Evolutionary conservation across 768 basidiomycete species (phyloP).

Genomic region (Terana coerulea): DNA sequence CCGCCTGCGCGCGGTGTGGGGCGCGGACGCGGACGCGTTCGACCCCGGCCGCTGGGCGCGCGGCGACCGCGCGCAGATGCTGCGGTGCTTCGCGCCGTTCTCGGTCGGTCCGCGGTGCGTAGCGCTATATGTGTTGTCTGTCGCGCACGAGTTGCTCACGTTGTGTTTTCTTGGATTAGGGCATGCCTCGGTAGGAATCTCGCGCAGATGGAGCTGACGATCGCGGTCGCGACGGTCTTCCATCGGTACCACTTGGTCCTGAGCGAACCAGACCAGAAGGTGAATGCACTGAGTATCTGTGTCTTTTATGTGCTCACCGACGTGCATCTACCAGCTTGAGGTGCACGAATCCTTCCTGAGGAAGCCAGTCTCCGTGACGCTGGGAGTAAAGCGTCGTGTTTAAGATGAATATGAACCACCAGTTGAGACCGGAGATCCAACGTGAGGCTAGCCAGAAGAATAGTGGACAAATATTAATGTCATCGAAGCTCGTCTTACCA

Average conservation of each 20-base stretch:
- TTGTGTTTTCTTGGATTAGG: no score
- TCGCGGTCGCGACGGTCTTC: constrained; percentile 9
- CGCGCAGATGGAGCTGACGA: constrained; percentile 6
- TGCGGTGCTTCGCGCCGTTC: constrained; percentile 14
- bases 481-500: no score
- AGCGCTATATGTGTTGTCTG: no score
- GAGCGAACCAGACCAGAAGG: not conserved
- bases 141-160: no score
- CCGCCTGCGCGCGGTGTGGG: constrained; percentile 25
- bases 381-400: no score
- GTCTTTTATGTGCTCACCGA: no score
- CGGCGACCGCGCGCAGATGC: constrained; percentile 10
- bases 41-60: constrained; percentile 29
- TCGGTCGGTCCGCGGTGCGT: constrained; percentile 11
- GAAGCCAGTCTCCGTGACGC: no score
- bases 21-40: constrained; percentile 25
- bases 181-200: constrained; percentile 11
- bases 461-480: no score
- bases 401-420: no score
- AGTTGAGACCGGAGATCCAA: no score
- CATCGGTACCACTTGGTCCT: constrained; percentile 7
- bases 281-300: not conserved
- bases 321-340: no score
- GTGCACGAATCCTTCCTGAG: constrained; percentile 3
- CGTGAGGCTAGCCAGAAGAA: no score